These are phyloP conservation scores for Daedaleopsis sinensis DNA, from an alignment of 768 basidiomycete species.

Conservation along the genomic window DNA sequence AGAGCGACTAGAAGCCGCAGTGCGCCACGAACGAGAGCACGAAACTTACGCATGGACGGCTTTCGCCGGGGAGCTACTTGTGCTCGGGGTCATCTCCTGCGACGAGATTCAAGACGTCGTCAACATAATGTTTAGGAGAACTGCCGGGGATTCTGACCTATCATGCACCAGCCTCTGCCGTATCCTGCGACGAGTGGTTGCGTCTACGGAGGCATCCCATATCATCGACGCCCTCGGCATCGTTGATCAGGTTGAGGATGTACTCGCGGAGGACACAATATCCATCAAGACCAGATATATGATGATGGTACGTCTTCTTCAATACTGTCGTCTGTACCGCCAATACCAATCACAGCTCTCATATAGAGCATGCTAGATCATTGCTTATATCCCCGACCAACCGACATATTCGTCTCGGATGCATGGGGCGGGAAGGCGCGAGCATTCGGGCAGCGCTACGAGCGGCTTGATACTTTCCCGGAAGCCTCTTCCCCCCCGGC, in stretches of 20 bases:
- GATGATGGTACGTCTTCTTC: constrained; percentile 25
- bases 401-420: constrained; percentile 29
- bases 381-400: constrained; percentile 21
- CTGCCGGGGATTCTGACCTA: constrained; percentile 17
- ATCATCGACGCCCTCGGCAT: constrained; percentile 24
- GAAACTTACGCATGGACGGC: constrained; percentile 8
- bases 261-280: constrained; percentile 26
- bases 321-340: neutral
- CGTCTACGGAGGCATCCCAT: constrained; percentile 23
- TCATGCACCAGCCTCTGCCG: constrained; percentile 22
- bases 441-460: constrained; percentile 13
- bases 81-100: constrained; percentile 23
- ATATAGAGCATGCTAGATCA: constrained; percentile 27
- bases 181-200: constrained; percentile 24
- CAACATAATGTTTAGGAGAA: constrained; percentile 17
- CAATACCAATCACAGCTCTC: neutral
- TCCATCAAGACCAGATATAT: constrained; percentile 26
- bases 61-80: constrained; percentile 29
- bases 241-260: constrained; percentile 14
- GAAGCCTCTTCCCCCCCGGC: neutral
- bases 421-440: constrained; percentile 26
- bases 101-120: constrained; percentile 28
- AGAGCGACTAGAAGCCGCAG: constrained; percentile 13
- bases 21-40: neutral
- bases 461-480: constrained; percentile 3